A percentile compares a stretch with the other conserved stretches of the same genome.
Evolutionary conservation across 306 rosid genomes (phyloP).

Genomic region (Acmispon strigosus): DNA sequence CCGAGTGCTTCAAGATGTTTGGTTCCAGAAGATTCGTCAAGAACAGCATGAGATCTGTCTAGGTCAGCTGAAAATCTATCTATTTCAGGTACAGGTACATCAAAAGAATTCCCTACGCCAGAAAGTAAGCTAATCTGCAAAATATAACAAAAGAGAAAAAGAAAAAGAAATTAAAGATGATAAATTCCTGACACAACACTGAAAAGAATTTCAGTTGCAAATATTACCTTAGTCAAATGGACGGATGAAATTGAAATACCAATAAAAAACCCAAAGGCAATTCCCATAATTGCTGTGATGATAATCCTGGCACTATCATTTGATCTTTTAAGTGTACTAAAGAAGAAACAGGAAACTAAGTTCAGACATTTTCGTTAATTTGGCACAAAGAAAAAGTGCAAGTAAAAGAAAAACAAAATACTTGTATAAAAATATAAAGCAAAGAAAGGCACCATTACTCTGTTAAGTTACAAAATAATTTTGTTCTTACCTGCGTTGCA

Average conservation of each 20-base stretch:
- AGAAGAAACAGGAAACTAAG: slow-evolving; percentile 16
- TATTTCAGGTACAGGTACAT: slow-evolving; percentile 51
- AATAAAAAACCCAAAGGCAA: slow-evolving; percentile 67
- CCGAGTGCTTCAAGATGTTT: slow-evolving; percentile 48
- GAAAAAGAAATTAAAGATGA: slow-evolving; percentile 15
- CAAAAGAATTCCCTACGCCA: slow-evolving; percentile 56
- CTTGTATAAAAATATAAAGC: not conserved
- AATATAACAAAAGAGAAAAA: not conserved
- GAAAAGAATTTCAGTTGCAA: not conserved
- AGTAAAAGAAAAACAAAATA: not conserved
- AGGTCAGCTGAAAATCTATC: slow-evolving; percentile 36
- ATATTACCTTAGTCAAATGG: slow-evolving; percentile 59
- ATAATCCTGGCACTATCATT: slow-evolving; percentile 57
- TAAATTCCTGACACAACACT: not conserved
- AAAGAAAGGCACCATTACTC: not conserved
- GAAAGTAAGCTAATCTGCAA: slow-evolving; percentile 82
- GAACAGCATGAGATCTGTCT: slow-evolving; percentile 21
- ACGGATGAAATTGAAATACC: slow-evolving; percentile 66
- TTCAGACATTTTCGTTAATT: slow-evolving; percentile 12
- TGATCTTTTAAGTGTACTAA: slow-evolving; percentile 50
- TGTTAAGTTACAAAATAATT: not conserved
- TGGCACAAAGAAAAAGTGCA: not conserved
- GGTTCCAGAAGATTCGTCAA: slow-evolving; percentile 31
- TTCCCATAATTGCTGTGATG: slow-evolving; percentile 54
- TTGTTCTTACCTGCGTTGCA: slow-evolving; percentile 42